Base-by-base conservation (phyloP, 768 basidiomycete species). In the Dacryopinax primogenitus region DNA sequence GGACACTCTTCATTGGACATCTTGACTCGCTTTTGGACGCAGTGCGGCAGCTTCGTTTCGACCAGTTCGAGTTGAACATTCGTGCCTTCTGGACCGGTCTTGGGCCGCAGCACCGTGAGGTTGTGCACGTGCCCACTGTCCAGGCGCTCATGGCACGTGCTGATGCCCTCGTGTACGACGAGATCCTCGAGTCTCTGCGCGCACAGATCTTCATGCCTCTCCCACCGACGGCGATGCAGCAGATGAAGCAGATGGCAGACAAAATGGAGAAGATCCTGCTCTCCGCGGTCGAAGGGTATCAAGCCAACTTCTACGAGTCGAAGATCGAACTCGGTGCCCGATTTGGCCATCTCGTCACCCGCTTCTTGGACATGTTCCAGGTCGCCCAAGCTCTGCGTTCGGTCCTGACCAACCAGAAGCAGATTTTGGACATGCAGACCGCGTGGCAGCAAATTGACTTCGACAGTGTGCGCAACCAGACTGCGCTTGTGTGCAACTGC, bases 1-100 rank as follows among this genome's bases (percentile, higher is more conserved):
- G 92, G 92, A 82, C 80, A 33, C 90, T 89, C 86, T 95, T 95
- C 79, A 87, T 89, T 74, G 87, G 91, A 65, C 92, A 95, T 77
- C 79, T 92, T 67, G 90, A 94, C 75, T 78, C 86, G 0, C 79
- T 94, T 58, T 76, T 92, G 33, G 88, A 91, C 69, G 86, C 83
- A 70, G 83, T 92, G 44, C 79, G 88, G 64, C 77, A 82, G 18
- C 88, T 86, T 78, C 82, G 90, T 37, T 89, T 92, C 70, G 92
- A 94, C 75, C 88, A 91, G 74, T 92, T 92, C 71, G 91, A 94
- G 74, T 83, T 91, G 77, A 84, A 90, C 71, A 76, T 92, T 45
- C 84, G 91, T 58, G 82, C 85, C 12, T 95, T 94, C 77, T 95
- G 92, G 92, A 80, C 84, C 13, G 84, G 76, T 66, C 74, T 92